These are phyloP conservation scores for Rhexocercosporidium sp. DNA, from an alignment of 2,329 filamentous ascomycete species.

Conservation along the genomic window DNA sequence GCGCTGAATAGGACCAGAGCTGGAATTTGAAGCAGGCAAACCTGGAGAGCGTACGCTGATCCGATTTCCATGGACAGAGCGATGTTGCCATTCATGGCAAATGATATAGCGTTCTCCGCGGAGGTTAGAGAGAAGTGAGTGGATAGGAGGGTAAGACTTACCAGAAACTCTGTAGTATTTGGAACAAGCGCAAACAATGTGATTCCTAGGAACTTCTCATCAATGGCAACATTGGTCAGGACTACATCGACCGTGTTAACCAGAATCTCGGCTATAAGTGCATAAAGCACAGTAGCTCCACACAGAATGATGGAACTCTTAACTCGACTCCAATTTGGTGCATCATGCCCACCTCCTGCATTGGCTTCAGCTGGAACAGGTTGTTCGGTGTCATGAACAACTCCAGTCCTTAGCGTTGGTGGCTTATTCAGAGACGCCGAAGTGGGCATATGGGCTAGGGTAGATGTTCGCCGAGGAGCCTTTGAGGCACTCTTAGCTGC, in stretches of 20 bases:
- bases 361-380: conserved; percentile 44
- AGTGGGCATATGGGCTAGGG: conserved; percentile 45
- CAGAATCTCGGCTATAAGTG: conserved; percentile 95
- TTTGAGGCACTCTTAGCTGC: conserved; percentile 78
- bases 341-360: conserved; percentile 72
- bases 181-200: conserved; percentile 96
- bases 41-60: conserved; percentile 94
- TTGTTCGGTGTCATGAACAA: conserved; percentile 39
- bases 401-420: conserved; percentile 41
- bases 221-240: conserved; percentile 84
- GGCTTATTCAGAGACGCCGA: conserved; percentile 38
- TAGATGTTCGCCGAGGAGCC: conserved; percentile 55
- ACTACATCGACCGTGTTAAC: conserved; percentile 99
- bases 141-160: conserved; percentile 50
- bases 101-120: conserved; percentile 86
- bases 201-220: conserved; percentile 97
- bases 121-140: conserved; percentile 27
- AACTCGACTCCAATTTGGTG: conserved; percentile 94
- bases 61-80: conserved; percentile 99
- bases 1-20: conserved; percentile 92
- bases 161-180: conserved; percentile 96
- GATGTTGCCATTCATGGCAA: conserved; percentile 99
- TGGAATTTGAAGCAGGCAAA: conserved; percentile 92
- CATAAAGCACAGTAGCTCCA: conserved; percentile 87
- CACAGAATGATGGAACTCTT: conserved; percentile 92